Evolutionary conservation across 78 protist genomes (phyloP), one percentile per base, ranked within the genome.

Genomic region (Guillardia theta): DNA sequence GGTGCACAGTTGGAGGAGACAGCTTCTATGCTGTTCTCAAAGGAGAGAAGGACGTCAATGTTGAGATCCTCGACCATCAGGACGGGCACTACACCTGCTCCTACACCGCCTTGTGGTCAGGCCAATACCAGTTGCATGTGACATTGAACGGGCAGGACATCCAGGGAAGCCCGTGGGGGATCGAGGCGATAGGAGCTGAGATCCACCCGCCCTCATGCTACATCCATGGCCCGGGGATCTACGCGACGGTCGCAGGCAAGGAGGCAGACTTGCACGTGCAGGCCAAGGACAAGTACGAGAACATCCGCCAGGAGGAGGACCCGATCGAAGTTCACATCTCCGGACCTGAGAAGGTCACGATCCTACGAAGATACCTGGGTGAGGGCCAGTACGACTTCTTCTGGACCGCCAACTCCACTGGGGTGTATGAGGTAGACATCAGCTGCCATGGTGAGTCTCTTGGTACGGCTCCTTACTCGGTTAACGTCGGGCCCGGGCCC

Each of bases 381-480:
- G 83, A 70, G 46, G 83, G 83, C 36, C 83, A 70, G 83, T 70
- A 70, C 22, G 83, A 70, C 41, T 70, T 70, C 83, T 70, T 70
- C 83, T 70, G 83, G 83, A 70, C 83, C 10, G 83, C 36, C 36
- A 70, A 70, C 41, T 22, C 36, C 83, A 70, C 83, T 4, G 83
- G 83, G 0, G 12, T 70, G 45, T 70, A 70, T 24, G 83, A 70
- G 36, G 83, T 70, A 4, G 83, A 70, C 41, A 70, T 70, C 6
- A 12, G n/a, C 41, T 70, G 45, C 83, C n/a, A 70, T 24, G 83
- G 83, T 4, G 46, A 24, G 33, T 70, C 83, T 36, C 22, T 70
- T 22, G 83, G 83, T 12, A 70, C 83, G 12, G 83, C 83, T 24
- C 83, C 83, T 15, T 70, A 70, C 36, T 12, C 33, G n/a, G 83